These are phyloP conservation scores for Tylopilus rubrobrunneus DNA, from an alignment of 768 basidiomycete genomes.

Conservation along the genomic window DNA sequence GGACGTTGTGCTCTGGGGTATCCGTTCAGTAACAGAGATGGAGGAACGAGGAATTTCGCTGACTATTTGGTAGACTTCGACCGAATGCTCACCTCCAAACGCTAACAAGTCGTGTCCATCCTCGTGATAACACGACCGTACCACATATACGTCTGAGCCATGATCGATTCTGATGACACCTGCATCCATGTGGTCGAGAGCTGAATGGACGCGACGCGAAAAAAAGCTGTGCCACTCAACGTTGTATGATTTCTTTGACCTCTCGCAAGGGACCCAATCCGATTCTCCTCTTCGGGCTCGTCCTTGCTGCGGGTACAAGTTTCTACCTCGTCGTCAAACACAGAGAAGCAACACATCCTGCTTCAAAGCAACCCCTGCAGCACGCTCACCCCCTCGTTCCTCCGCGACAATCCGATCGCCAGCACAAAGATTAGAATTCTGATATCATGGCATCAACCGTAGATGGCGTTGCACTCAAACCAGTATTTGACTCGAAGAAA, in stretches of 20 bases:
- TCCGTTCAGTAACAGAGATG: conserved; percentile 6
- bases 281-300: conserved; percentile 53
- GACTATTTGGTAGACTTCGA: conserved; percentile 66
- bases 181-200: conserved; percentile 37
- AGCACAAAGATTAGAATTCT: conserved; percentile 12
- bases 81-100: conserved; percentile 67
- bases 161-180: conserved; percentile 52
- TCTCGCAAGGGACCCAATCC: conserved; percentile 54
- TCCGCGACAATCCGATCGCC: conserved; percentile 41
- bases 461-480: conserved; percentile 3
- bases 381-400: conserved; percentile 65
- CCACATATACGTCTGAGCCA: conserved; percentile 54
- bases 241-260: conserved; percentile 16
- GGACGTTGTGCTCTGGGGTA: conserved; percentile 38
- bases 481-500: conserved; percentile 59
- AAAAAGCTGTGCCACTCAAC: conserved; percentile 1
- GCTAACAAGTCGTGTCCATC: conserved; percentile 69
- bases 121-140: conserved; percentile 60
- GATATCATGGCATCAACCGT: conserved; percentile 16
- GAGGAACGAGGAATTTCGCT: conserved; percentile 24
- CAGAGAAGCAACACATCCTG: conserved; percentile 55
- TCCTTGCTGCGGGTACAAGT: conserved; percentile 49
- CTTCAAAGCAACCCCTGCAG: conserved; percentile 56
- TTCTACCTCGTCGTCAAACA: conserved; percentile 55
- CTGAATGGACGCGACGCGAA: neutral